Conservation (phyloP, 192 early-diverging fungal genomes). For the Oehlia diaphana region DNA sequence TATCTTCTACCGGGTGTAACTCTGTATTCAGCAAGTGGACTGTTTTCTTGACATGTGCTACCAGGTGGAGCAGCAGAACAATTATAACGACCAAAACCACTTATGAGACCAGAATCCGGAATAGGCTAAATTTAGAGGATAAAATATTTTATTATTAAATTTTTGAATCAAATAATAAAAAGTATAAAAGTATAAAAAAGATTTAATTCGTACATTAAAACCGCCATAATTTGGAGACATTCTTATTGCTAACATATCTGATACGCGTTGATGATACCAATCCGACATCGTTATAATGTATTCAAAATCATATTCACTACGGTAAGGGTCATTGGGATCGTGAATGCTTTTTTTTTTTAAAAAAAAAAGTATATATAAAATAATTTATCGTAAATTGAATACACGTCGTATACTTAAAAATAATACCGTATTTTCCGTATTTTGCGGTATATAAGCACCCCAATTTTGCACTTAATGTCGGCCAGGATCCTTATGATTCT, state of each 20-base stretch:
- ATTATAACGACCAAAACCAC: constrained; percentile 41
- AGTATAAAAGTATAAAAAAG: background rate
- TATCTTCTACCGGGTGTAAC: constrained; percentile 40
- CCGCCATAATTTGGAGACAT: constrained; percentile 22
- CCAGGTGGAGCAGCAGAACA: constrained; percentile 35
- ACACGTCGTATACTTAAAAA: too few species aligned
- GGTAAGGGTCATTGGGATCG: constrained; percentile 36
- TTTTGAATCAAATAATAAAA: background rate
- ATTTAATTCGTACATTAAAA: background rate
- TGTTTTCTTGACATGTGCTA: constrained; percentile 23
- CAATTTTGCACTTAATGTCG: too few species aligned
- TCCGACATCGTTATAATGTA: constrained; percentile 37
- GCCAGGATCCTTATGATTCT: too few species aligned
- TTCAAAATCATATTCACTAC: constrained; percentile 45
- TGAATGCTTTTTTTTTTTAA: constrained; percentile 24
- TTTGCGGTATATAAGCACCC: too few species aligned
- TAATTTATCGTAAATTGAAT: too few species aligned
- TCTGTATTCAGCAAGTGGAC: constrained; percentile 29
- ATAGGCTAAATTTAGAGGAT: constrained; percentile 22
- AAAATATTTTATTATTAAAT: background rate
- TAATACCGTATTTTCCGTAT: too few species aligned
- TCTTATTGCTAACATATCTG: constrained; percentile 19
- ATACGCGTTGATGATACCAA: constrained; percentile 45
- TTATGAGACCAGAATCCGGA: constrained; percentile 51
- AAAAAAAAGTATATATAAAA: background rate